Evolutionary conservation across 208 protist species (phyloP), one percentile per base, ranked within the genome.

Genomic region (Herpetomonas samuelpessoai): DNA sequence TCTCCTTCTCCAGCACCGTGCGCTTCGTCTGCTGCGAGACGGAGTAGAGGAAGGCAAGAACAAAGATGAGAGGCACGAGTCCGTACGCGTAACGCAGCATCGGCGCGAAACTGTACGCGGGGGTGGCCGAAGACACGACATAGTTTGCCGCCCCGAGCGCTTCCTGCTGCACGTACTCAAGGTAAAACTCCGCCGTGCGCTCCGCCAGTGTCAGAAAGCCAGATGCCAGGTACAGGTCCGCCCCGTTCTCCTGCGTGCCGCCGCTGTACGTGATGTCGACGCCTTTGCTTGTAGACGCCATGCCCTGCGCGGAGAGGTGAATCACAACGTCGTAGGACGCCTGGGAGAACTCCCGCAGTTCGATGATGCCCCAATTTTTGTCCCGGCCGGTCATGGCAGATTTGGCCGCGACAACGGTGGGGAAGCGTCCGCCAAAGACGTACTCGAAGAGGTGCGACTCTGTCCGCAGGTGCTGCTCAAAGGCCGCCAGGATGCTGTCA

Each of bases 1-100:
- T 27, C 45, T 88, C 81, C 57, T 88, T 88, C 27, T 88, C 81
- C 18, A 73, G 26, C 21, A 86, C 80, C 54, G 82, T 71, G 16
- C 68, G 55, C 39, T 69, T 78, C 4, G 73, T 76, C 30, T 65
- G 31, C 64, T 81, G 75, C 7, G 66, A 74, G 2, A 86, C 67
- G 22, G 76, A 68, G 57, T 83, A 83, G 38, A 86, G 65, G 53
- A 80, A 86, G 22, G 55, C 65, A 44, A 86, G 50, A 12, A 80
- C 80, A 56, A 83, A 47, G 31, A 86, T 58, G 21, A 77, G 62
- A 41, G 35, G 35, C 35, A 41, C 35, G 35, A 41, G 35, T 18
- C 9, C 35, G 35, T 41, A 41, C 35, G 35, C 35, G 35, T 41
- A 41, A 18, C 35, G 35, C 35, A 41, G 35, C 35, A 41, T 41